Conservation (phyloP, 1,284 basidiomycete genomes). For the Ceratobasidium sp. region DNA sequence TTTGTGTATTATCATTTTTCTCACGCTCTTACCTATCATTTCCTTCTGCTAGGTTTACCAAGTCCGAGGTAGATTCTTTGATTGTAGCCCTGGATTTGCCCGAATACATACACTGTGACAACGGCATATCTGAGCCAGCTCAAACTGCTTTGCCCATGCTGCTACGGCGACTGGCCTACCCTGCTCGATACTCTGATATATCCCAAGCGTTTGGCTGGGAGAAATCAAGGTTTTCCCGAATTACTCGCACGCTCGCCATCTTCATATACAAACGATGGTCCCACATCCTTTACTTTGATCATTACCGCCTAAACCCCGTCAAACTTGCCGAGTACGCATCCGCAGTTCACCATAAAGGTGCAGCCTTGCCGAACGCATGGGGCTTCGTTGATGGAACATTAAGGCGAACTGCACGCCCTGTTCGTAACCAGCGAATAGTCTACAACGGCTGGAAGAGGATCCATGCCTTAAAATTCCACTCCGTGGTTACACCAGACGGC, state of each 20-base stretch:
- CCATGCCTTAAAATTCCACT: neutral
- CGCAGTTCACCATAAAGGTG: neutral
- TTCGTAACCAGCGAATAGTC: neutral
- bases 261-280: slow-evolving; percentile 1
- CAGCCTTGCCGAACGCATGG: neutral
- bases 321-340: neutral
- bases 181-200: neutral
- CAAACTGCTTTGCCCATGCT: neutral
- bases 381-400: slow-evolving; percentile 6
- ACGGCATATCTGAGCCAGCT: neutral
- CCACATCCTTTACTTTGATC: neutral
- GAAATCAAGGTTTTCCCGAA: neutral
- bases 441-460: slow-evolving; percentile 3
- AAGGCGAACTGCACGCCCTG: neutral
- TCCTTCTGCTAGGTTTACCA: neutral
- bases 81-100: neutral
- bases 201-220: neutral
- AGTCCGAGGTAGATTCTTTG: neutral
- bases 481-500: neutral
- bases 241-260: neutral
- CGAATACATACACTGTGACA: neutral
- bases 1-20: no score
- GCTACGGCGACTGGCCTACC: slow-evolving; percentile 3
- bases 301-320: neutral
- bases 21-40: neutral